A percentile compares a stretch with the other conserved stretches of the same genome.
Evolutionary conservation across 139 green algal genomes (phyloP).

Genomic region (Nannochloris sp.): DNA sequence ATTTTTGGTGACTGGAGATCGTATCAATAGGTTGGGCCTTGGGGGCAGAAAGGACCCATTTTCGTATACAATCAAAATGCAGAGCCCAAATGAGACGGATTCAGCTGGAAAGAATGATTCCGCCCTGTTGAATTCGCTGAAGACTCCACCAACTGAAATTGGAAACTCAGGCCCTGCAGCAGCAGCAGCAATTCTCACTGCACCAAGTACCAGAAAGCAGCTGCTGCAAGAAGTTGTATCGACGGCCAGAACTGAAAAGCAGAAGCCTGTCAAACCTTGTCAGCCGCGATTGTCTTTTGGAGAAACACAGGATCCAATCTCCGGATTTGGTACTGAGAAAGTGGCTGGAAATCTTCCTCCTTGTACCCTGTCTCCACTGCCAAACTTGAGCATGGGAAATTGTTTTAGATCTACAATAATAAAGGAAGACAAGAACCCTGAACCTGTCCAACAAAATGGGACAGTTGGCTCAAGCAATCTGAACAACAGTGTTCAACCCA

Average conservation of each 20-base stretch:
- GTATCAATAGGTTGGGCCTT: slow-evolving; percentile 22
- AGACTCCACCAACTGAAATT: slow-evolving; percentile 1
- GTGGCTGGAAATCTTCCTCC: not conserved
- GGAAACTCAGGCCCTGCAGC: slow-evolving; percentile 1
- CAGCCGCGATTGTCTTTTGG: slow-evolving; percentile 8
- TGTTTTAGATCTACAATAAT: too few relatives aligned
- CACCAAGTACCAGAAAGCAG: slow-evolving; percentile 2
- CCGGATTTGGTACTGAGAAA: not conserved
- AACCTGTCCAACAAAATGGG: not conserved
- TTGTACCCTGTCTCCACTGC: too few relatives aligned
- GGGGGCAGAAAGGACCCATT: slow-evolving; percentile 38
- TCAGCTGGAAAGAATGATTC: not conserved
- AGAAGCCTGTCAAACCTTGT: not conserved
- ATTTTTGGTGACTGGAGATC: slow-evolving; percentile 23
- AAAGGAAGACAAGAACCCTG: too few relatives aligned
- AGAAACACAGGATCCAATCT: not conserved
- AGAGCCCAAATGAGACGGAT: not conserved
- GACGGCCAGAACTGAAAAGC: not conserved
- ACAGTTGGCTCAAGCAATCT: not conserved
- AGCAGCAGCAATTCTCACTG: slow-evolving; percentile 1
- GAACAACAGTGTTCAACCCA: not conserved
- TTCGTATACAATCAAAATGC: slow-evolving; percentile 17
- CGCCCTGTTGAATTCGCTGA: not conserved
- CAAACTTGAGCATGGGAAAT: too few relatives aligned
- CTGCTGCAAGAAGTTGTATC: not conserved